phyloP scores from a whole-genome alignment of 352 stramenopile genomes.

The Discostella stelligera region DNA sequence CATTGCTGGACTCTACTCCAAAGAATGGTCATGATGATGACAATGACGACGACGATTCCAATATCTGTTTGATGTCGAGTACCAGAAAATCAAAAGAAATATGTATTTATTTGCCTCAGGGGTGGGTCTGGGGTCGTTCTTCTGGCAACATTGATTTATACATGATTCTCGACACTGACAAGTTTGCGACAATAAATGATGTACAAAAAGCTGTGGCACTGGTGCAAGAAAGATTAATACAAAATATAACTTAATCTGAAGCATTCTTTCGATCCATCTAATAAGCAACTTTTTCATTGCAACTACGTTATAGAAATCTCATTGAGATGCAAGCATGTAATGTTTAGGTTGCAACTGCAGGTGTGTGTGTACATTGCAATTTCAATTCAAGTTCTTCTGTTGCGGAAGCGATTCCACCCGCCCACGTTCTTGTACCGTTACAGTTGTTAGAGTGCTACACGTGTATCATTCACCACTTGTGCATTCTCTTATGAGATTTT shows the following conservation, averaged over 20 bases:
- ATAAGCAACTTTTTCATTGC: no score
- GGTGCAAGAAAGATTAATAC: constrained; percentile 33
- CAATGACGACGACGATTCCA: not conserved
- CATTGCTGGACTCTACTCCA: not conserved
- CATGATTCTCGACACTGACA: constrained; percentile 57
- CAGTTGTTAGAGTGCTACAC: no score
- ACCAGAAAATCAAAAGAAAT: constrained; percentile 41
- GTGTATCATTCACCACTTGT: no score
- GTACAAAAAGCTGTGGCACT: constrained; percentile 52
- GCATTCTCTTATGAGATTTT: no score
- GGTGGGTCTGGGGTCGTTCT: constrained; percentile 58
- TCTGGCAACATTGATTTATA: constrained; percentile 55
- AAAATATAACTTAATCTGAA: not conserved
- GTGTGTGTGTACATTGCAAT: no score
- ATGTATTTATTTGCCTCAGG: constrained; percentile 57
- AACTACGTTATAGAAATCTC: no score
- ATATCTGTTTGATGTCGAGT: not conserved
- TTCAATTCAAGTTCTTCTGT: no score
- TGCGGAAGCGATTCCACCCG: no score
- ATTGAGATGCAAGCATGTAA: no score
- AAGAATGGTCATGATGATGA: not conserved
- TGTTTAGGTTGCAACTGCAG: no score
- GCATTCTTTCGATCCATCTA: not conserved
- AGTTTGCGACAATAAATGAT: constrained; percentile 62
- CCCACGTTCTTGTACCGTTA: no score